A percentile compares a stretch with the other conserved stretches of the same genome.
phyloP scores from a whole-genome alignment of 768 basidiomycete species.

The Boletus reticulatus region DNA sequence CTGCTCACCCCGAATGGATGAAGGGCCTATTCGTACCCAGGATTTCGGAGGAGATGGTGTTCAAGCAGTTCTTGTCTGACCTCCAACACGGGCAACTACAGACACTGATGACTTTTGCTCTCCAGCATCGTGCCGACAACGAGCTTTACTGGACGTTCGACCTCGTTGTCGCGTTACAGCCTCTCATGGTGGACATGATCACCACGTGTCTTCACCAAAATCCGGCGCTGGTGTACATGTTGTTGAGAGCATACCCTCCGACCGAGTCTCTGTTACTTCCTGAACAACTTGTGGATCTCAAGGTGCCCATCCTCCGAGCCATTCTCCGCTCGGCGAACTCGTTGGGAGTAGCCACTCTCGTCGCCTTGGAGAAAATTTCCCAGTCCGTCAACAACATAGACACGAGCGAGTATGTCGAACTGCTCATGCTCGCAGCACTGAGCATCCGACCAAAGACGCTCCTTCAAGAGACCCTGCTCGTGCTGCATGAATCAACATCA shows the following conservation, averaged over 20 bases:
- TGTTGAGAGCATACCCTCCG: slow-evolving; percentile 49
- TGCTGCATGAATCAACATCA: slow-evolving; percentile 50
- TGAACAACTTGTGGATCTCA: slow-evolving; percentile 27
- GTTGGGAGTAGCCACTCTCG: slow-evolving; percentile 53
- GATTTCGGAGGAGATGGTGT: slow-evolving; percentile 8
- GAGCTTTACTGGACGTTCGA: slow-evolving; percentile 53
- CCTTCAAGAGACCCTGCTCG: slow-evolving; percentile 58
- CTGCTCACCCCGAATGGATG: slow-evolving; percentile 31
- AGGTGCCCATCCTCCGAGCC: slow-evolving; percentile 39
- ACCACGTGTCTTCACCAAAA: slow-evolving; percentile 45
- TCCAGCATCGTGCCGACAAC: slow-evolving; percentile 53
- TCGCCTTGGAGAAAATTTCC: slow-evolving; percentile 55
- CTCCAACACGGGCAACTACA: slow-evolving; percentile 19
- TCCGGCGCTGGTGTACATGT: slow-evolving; percentile 53
- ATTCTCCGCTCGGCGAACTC: slow-evolving; percentile 56
- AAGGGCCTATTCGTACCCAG: slow-evolving; percentile 33
- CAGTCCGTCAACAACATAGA: slow-evolving; percentile 41
- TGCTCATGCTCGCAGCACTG: slow-evolving; percentile 51
- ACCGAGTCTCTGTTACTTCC: slow-evolving; percentile 35
- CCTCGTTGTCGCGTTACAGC: slow-evolving; percentile 28
- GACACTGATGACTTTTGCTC: slow-evolving; percentile 22
- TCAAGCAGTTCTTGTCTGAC: slow-evolving; percentile 23
- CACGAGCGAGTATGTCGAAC: slow-evolving; percentile 45
- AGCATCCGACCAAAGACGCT: slow-evolving; percentile 50
- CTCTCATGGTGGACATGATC: slow-evolving; percentile 32